A percentile compares a stretch with the other conserved stretches of the same genome.
Evolutionary conservation across 345 rosid genomes (phyloP).

Genomic region (Chamaenerion angustifolium): DNA sequence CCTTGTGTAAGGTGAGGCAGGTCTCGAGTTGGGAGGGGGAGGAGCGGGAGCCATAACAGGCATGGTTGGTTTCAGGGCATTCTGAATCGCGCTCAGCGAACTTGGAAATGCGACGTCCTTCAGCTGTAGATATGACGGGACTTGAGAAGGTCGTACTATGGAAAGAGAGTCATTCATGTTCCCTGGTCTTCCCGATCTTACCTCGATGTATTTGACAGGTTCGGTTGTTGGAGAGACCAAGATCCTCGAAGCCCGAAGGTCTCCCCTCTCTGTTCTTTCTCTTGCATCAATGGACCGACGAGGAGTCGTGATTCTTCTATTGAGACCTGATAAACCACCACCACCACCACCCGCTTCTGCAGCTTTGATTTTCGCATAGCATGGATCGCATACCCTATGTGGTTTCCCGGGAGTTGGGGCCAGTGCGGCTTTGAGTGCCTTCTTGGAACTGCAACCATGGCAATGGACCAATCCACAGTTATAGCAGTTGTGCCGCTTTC

Average conservation of each 20-base stretch:
- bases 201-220: conserved; percentile 59
- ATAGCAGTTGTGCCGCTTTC: conserved; percentile 90
- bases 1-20: conserved; percentile 47
- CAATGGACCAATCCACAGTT: conserved; percentile 90
- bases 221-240: conserved; percentile 48
- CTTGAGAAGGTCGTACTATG: conserved; percentile 57
- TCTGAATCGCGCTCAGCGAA: conserved; percentile 55
- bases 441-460: conserved; percentile 91
- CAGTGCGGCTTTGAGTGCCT: conserved; percentile 84
- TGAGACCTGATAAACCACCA: conserved; percentile 19
- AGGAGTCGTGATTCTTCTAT: conserved; percentile 26
- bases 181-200: conserved; percentile 46
- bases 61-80: conserved; percentile 35
- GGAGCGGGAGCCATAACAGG: conserved; percentile 18
- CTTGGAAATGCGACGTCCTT: conserved; percentile 70
- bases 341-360: conserved; percentile 52
- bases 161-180: conserved; percentile 34
- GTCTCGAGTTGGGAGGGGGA: conserved; percentile 31
- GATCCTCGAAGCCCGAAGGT: conserved; percentile 34
- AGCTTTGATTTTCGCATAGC: conserved; percentile 73
- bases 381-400: conserved; percentile 88
- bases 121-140: conserved; percentile 45
- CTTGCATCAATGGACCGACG: conserved; percentile 36
- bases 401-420: conserved; percentile 99
- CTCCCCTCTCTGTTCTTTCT: conserved; percentile 38